Percentiles rank a stretch among this genome's conserved stretches.
Evolutionary conservation across 2,329 filamentous ascomycete species (phyloP).

Genomic region (Dothideomycetidae sp.): DNA sequence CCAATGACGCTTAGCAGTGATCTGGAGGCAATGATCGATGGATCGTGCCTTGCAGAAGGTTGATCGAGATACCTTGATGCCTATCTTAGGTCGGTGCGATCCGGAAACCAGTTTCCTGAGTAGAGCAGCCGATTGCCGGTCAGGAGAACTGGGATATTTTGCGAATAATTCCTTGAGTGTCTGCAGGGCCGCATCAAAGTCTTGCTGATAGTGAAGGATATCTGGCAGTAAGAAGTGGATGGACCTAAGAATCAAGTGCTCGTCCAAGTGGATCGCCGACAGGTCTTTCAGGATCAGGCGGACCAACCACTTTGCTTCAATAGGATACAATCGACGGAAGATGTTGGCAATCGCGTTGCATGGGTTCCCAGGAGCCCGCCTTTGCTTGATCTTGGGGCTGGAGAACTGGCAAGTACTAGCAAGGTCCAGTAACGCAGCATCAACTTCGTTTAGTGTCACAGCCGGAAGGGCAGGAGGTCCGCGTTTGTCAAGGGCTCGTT

Average conservation of each 20-base stretch:
- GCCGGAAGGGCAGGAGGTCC: constrained; percentile 25
- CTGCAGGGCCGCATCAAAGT: constrained; percentile 46
- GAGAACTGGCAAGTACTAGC: constrained; percentile 60
- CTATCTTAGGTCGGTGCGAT: constrained; percentile 25
- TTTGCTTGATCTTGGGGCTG: constrained; percentile 41
- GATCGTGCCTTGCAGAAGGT: constrained; percentile 32
- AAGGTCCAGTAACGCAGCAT: constrained; percentile 48
- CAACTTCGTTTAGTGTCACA: constrained; percentile 59
- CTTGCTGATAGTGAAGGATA: constrained; percentile 54
- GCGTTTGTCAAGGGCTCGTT: constrained; percentile 47
- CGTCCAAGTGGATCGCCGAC: constrained; percentile 50
- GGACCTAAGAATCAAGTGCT: constrained; percentile 38
- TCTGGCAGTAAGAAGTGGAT: constrained; percentile 59
- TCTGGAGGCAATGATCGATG: constrained; percentile 58
- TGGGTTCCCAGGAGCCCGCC: constrained; percentile 3
- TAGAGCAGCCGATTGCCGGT: constrained; percentile 18
- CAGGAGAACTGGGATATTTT: constrained; percentile 25
- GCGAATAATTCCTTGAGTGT: constrained; percentile 35
- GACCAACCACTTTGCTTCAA: constrained; percentile 77
- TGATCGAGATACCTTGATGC: constrained; percentile 33
- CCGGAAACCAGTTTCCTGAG: constrained; percentile 27
- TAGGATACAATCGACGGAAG: constrained; percentile 46
- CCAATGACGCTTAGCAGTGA: constrained; percentile 47
- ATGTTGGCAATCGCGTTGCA: constrained; percentile 37
- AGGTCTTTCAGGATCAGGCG: constrained; percentile 66